Evolutionary conservation across 345 rosid species (phyloP), one percentile per base, ranked within the genome.

Genomic region (Raphanus raphanistrum): DNA sequence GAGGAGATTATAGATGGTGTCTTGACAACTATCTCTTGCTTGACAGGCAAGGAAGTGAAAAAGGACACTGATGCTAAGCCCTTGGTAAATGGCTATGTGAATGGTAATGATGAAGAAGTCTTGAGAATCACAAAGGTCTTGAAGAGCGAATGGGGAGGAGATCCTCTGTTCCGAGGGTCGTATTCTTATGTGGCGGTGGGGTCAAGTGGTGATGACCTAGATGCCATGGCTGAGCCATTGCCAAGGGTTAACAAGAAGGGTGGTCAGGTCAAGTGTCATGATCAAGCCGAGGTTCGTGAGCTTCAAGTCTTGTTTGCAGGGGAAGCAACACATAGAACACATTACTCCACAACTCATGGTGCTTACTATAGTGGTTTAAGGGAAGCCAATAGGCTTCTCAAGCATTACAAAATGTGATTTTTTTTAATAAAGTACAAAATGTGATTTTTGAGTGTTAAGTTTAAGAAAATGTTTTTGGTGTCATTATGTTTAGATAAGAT

Each of bases 311-410:
- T 95, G 77, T 95, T 95, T 87, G 99, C 99, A 68, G 99, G 99
- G 75, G 99, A 95, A 75, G 98, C 94, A 59, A 95, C 99, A 17
- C 98, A 95, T 72, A 88, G 97, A 84, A 92, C 92, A 29, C 98
- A 95, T 70, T 95, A 95, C 76, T 95, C 99, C 2, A 92, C 99
- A 3, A 92, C 99, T 63, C 99, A 95, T 71, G 99, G 99, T 17
- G 99, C 99, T 69, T 95, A 92, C 81, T 88, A 83, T 76, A 95
- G 99, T 83, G 98, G 97, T 32, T 82, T 92, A 63, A 95, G 97
- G 52, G 97, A 95, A 88, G 98, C 99, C 81, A 84, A 84, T 81
- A 88, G 99, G 90, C 94, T 95, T 84, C 96, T 95, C 67, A 84
- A 92, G 82, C 92, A 92, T 80, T 95, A 92, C 82, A 80, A 85